Base-by-base conservation (phyloP, 2,329 filamentous ascomycete species). In the Colletotrichum eremochloae region DNA sequence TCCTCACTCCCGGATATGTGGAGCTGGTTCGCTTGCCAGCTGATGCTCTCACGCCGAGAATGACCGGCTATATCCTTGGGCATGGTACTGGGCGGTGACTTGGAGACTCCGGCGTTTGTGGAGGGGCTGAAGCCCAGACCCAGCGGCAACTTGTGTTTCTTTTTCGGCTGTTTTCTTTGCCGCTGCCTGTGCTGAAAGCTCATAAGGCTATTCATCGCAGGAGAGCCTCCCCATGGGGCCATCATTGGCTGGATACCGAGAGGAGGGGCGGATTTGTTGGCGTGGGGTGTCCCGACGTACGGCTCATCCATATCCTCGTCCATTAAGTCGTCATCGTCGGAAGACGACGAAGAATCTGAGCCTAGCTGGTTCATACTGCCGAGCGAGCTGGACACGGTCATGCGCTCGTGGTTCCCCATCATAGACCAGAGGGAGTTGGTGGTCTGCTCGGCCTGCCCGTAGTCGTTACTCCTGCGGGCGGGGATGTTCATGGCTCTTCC, bases 11-110 rank as follows among this genome's bases (percentile, higher is more conserved):
- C 89, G 65, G 90, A 91, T 48, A 98, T 92, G 75, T 96, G 92
- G 29, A 98, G 84, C 77, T 97, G 94, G 76, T 96, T 95, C 20
- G 95, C 95, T 48, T 95, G 94, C 85, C 96, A 91, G 75, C 94
- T 97, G 72, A 98, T 91, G 80, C 94, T 97, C 81, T 98, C 95
- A 55, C 96, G 88, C 56, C 96, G 88, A 11, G 92, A 88, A 50
- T 87, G 85, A 5, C 84, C 75, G 74, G 77, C 77, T 31, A 75
- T 77, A 52, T 84, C 82, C 56, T 81, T 82, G 11, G 73, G 72
- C 60, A 81, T 77, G 38, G 81, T 81, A 67, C 82, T 85, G 11
- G 95, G 94, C 12, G 96, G 95, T 20, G 95, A 97, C 68, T 90
- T 91, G 14, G 94, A 94, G 0, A 92, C 78, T 24, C 72, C 75